Percentiles rank a stretch among this genome's conserved stretches.
phyloP scores from a whole-genome alignment of 441 rosid genomes.

The Macaranga tanarius region DNA sequence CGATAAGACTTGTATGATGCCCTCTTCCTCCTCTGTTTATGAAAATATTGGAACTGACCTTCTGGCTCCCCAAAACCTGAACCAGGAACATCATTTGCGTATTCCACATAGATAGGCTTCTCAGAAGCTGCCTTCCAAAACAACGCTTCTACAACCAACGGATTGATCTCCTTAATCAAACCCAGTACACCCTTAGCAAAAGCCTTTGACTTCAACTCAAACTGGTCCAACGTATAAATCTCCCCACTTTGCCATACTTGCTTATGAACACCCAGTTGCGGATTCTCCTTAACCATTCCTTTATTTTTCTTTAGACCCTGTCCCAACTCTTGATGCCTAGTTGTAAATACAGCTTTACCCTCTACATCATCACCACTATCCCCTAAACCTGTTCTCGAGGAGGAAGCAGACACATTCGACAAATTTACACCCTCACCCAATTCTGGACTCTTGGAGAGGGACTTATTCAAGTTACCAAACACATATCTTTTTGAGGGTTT shows the following conservation, averaged over 20 bases:
- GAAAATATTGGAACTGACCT: conserved; percentile 62
- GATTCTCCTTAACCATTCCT: conserved; percentile 46
- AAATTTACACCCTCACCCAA: conserved; percentile 45
- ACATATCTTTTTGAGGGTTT: conserved; percentile 88
- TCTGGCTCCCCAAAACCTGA: conserved; percentile 92
- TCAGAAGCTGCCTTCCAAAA: conserved; percentile 92
- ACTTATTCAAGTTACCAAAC: conserved; percentile 72
- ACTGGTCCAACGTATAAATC: conserved; percentile 89
- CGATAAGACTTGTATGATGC: conserved; percentile 55
- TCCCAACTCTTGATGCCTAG: conserved; percentile 97
- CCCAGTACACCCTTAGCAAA: conserved; percentile 70
- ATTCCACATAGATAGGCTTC: conserved; percentile 85
- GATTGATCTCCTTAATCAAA: conserved; percentile 63
- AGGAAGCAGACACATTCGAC: conserved; percentile 29
- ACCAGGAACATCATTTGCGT: conserved; percentile 99
- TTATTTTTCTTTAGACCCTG: conserved; percentile 57
- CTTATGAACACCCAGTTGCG: conserved; percentile 55
- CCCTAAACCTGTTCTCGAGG: conserved; percentile 21
- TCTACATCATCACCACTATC: conserved; percentile 44
- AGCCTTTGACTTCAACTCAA: conserved; percentile 79
- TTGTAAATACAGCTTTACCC: conserved; percentile 80
- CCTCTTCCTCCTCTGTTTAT: conserved; percentile 72
- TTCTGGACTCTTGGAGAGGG: conserved; percentile 77
- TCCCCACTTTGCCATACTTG: conserved; percentile 99
- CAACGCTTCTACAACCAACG: conserved; percentile 72